Evolutionary conservation across 768 basidiomycete species (phyloP), one percentile per base, ranked within the genome.

Genomic region (Podaxis carcinomalis): DNA sequence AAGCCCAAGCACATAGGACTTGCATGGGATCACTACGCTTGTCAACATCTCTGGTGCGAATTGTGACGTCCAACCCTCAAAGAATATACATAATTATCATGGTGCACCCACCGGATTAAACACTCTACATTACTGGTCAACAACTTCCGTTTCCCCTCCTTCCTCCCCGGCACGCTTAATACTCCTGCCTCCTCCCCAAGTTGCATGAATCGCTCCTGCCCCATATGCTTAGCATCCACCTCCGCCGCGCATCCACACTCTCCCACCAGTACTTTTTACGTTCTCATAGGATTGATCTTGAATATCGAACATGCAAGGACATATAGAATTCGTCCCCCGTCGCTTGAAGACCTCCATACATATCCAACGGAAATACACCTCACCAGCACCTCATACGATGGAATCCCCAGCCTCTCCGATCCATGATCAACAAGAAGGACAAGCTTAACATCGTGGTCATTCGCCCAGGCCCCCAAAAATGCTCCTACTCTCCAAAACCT

Each of bases 401-500:
- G 83, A 86, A 0, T 83, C 84, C 21, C 73, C 79, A 2, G 63
- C 74, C 66, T 83, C 84, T 67, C 82, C 74, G 44, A 84, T 79
- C 67, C 72, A 74, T 5, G 77, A 71, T 0, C 64, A 63, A 63
- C 83, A 86, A 14, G 65, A 57, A 1, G 83, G 82, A 60, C 84
- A 86, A 50, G 71, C 68, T 81, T 81, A 37, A 74, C 77, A 7
- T 77, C 76, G 19, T 71, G 68, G 14, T 51, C 58, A 14, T 52
- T 50, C 0, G 79, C 77, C 74, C 81, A 80, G 51, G 69, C 67
- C 28, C 76, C 73, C 57, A 74, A 32, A 77, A 65, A 21, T 73
- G 71, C 44, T 83, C 79, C 58, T 81, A 77, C 49, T 75, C 77
- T 1, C 69, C 74, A 13, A 73, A 72, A 56, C 78, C 71, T 28